phyloP scores from a whole-genome alignment of 2,329 filamentous ascomycete genomes.

The Peltaster fructicola region DNA sequence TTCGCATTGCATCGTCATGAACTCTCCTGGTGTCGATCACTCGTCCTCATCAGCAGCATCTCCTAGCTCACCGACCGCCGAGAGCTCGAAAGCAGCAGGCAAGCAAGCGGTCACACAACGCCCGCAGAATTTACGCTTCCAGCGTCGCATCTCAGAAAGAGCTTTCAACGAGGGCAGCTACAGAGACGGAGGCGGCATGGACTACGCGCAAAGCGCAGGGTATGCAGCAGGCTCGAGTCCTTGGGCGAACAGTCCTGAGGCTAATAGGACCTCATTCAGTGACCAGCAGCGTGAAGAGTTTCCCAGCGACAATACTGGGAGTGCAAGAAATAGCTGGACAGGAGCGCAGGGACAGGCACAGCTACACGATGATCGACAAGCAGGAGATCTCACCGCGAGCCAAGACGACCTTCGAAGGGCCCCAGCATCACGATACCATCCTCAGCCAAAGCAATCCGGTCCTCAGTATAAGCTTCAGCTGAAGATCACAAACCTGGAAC shows the following conservation, averaged over 20 bases:
- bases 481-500: constrained; percentile 85
- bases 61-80: too few species aligned
- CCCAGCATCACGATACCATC: constrained; percentile 16
- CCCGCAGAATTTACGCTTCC: constrained; percentile 16
- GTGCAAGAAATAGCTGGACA: constrained; percentile 12
- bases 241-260: constrained; percentile 44
- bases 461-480: constrained; percentile 57
- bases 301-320: constrained; percentile 16
- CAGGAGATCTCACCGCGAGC: constrained; percentile 1
- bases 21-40: too few species aligned
- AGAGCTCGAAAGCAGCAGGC: too few species aligned
- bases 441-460: constrained; percentile 16
- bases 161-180: constrained; percentile 17
- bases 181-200: constrained; percentile 33
- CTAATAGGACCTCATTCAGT: constrained; percentile 30
- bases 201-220: constrained; percentile 34
- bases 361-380: constrained; percentile 12
- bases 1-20: too few species aligned
- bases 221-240: constrained; percentile 38
- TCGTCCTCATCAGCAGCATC: constrained; percentile 4
- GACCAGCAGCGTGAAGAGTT: constrained; percentile 13
- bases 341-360: constrained; percentile 17
- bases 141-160: constrained; percentile 18
- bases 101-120: constrained; percentile 3
- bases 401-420: constrained; percentile 14